Conservation (phyloP, 2,329 filamentous ascomycete genomes). For the Knufia fluminis region DNA sequence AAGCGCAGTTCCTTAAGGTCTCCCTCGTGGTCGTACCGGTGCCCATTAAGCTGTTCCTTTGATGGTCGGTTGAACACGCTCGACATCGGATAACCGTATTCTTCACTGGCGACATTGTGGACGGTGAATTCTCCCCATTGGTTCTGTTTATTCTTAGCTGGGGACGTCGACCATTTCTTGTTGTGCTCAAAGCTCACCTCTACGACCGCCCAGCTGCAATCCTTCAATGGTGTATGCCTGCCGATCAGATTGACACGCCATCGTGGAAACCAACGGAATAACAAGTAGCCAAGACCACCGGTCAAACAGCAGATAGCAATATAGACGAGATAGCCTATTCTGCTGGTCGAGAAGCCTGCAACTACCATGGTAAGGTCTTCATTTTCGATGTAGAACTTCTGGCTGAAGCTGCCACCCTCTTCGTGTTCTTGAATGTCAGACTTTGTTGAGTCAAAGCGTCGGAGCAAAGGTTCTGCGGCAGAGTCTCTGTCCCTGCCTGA, state of each 20-base stretch:
- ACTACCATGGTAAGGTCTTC: conserved; percentile 92
- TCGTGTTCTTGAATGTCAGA: conserved; percentile 58
- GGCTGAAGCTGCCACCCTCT: conserved; percentile 57
- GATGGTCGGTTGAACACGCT: conserved; percentile 46
- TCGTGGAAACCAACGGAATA: conserved; percentile 81
- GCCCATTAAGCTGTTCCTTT: conserved; percentile 53
- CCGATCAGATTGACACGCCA: conserved; percentile 76
- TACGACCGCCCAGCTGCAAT: conserved; percentile 84
- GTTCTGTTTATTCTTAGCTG: conserved; percentile 48
- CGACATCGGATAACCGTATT: conserved; percentile 54
- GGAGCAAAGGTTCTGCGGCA: conserved; percentile 53
- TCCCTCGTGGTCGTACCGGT: conserved; percentile 64
- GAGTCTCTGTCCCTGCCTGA: conserved; percentile 36
- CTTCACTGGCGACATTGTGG: conserved; percentile 54
- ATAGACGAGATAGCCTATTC: conserved; percentile 60
- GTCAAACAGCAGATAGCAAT: conserved; percentile 61
- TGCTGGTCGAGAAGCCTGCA: conserved; percentile 77
- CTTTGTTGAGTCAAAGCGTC: conserved; percentile 59
- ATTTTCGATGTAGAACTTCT: conserved; percentile 87
- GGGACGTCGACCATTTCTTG: conserved; percentile 17
- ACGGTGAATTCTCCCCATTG: conserved; percentile 90
- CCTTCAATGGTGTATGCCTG: conserved; percentile 54
- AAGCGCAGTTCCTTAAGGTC: conserved; percentile 65
- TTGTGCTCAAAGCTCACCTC: conserved; percentile 48
- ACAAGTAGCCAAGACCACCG: conserved; percentile 67